Evolutionary conservation across 768 basidiomycete genomes (phyloP).

Genomic region (Pseudohyphozyma bogoriensis): DNA sequence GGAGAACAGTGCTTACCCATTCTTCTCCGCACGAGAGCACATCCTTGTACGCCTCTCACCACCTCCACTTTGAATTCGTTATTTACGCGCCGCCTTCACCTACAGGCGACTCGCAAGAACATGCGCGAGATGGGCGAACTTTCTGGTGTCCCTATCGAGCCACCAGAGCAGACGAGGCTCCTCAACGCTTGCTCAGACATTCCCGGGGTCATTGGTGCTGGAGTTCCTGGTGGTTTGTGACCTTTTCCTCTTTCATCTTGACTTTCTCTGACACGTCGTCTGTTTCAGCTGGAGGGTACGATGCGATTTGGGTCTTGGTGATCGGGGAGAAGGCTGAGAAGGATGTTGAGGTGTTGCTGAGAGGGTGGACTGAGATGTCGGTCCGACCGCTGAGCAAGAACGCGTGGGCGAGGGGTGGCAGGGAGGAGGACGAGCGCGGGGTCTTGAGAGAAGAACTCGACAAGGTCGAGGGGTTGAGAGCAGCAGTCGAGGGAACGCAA

Average conservation of each 20-base stretch:
- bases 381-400: constrained; percentile 38
- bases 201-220: constrained; percentile 82
- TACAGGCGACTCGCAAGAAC: constrained; percentile 59
- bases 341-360: constrained; percentile 37
- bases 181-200: constrained; percentile 65
- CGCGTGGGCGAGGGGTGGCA: constrained; percentile 35
- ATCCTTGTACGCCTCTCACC: constrained; percentile 4
- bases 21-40: background rate
- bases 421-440: constrained; percentile 17
- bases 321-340: constrained; percentile 46
- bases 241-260: background rate
- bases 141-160: constrained; percentile 80
- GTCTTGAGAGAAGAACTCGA: constrained; percentile 8
- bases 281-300: constrained; percentile 78
- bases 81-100: background rate
- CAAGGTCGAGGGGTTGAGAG: constrained; percentile 13
- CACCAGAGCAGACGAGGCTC: constrained; percentile 69
- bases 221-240: constrained; percentile 83
- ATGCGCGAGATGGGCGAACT: constrained; percentile 76
- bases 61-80: background rate
- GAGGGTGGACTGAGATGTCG: constrained; percentile 38
- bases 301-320: constrained; percentile 88
- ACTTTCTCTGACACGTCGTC: background rate
- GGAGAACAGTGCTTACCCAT: background rate
- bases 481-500: constrained; percentile 6